Percentiles rank a stretch among this genome's conserved stretches.
These are phyloP conservation scores for Penicillium sp. DNA, from an alignment of 2,329 filamentous ascomycete genomes.

Conservation along the genomic window DNA sequence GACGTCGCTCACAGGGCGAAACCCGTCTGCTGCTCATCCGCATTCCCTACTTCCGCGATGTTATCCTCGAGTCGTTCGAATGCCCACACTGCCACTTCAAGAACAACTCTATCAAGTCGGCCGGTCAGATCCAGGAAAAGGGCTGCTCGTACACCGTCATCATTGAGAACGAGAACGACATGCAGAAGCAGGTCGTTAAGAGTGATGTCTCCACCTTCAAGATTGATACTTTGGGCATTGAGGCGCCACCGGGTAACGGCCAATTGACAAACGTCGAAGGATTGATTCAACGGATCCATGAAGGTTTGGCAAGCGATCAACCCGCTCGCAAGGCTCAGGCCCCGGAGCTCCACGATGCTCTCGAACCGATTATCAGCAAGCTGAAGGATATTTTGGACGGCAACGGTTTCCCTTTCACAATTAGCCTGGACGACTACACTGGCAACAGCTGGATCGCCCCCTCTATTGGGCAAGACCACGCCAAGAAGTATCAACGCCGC, in stretches of 20 bases:
- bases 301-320: conserved; percentile 79
- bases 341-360: conserved; percentile 75
- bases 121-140: conserved; percentile 85
- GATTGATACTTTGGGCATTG: conserved; percentile 87
- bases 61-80: conserved; percentile 94
- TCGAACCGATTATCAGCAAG: conserved; percentile 72
- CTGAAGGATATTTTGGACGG: conserved; percentile 75
- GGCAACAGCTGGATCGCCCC: conserved; percentile 98
- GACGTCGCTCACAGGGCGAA: conserved; percentile 58
- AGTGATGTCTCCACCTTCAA: conserved; percentile 82
- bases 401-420: conserved; percentile 78
- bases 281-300: conserved; percentile 71
- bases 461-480: conserved; percentile 62
- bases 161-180: conserved; percentile 69
- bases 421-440: conserved; percentile 84
- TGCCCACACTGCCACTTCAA: conserved; percentile 86
- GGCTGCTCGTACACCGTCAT: conserved; percentile 81
- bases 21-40: conserved; percentile 85
- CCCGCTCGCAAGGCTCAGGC: conserved; percentile 73
- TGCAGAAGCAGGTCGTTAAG: conserved; percentile 86
- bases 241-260: conserved; percentile 86
- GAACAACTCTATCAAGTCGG: conserved; percentile 92
- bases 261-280: conserved; percentile 94
- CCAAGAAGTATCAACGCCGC: conserved; percentile 85
- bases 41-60: conserved; percentile 96